Conservation (phyloP, 2,329 filamentous ascomycete genomes). For the Cladosporium colombiae region DNA sequence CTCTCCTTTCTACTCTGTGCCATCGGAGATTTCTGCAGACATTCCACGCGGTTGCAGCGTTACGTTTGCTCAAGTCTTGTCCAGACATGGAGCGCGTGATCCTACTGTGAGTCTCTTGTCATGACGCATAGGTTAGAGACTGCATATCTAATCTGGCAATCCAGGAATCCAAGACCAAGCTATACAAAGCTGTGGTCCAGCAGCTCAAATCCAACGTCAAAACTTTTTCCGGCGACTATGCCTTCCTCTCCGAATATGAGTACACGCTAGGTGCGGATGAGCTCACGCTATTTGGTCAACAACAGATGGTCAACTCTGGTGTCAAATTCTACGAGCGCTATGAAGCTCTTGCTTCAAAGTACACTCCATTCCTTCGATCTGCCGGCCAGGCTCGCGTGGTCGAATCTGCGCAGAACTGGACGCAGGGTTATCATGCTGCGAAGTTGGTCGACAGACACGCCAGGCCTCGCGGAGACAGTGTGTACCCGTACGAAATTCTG, state of each 20-base stretch:
- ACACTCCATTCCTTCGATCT: constrained; percentile 70
- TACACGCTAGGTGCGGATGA: constrained; percentile 72
- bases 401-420: constrained; percentile 73
- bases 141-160: not conserved
- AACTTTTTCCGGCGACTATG: constrained; percentile 62
- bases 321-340: constrained; percentile 76
- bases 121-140: too few relatives aligned
- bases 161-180: constrained; percentile 57
- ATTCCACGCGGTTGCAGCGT: constrained; percentile 69
- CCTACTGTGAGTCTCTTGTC: constrained; percentile 57
- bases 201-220: constrained; percentile 62
- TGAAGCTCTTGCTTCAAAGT: constrained; percentile 56
- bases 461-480: constrained; percentile 38
- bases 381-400: constrained; percentile 71
- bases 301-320: constrained; percentile 73
- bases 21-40: constrained; percentile 62
- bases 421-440: constrained; percentile 67
- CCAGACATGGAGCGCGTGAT: constrained; percentile 80
- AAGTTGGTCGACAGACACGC: constrained; percentile 47
- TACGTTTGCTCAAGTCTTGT: constrained; percentile 79
- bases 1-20: constrained; percentile 77
- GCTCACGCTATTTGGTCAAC: constrained; percentile 67
- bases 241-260: constrained; percentile 70
- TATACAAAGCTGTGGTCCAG: constrained; percentile 65
- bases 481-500: constrained; percentile 59